Conservation (phyloP, 2,329 filamentous ascomycete species). For the Leptographium flavum region DNA sequence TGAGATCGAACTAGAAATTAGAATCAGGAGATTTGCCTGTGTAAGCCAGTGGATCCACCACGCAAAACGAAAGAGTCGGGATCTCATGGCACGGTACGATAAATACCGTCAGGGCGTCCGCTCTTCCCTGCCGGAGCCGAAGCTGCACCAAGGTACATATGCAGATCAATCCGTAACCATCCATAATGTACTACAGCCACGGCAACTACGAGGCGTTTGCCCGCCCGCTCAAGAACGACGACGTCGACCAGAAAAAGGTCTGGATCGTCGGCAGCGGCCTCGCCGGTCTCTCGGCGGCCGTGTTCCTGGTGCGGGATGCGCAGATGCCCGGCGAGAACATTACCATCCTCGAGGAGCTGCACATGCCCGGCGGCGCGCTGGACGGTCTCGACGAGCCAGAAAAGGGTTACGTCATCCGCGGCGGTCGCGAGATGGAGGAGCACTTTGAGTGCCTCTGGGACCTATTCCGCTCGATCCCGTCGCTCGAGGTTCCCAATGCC, state of each 20-base stretch:
- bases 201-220: constrained; percentile 13
- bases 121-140: background rate
- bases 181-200: constrained; percentile 16
- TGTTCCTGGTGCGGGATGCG: constrained; percentile 20
- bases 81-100: background rate
- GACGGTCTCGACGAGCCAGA: constrained; percentile 16
- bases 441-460: constrained; percentile 20
- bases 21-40: background rate
- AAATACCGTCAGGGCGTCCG: background rate
- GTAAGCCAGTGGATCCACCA: background rate
- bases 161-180: background rate
- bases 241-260: constrained; percentile 13
- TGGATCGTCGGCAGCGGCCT: constrained; percentile 23
- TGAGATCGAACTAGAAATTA: background rate
- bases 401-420: constrained; percentile 21
- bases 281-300: constrained; percentile 20
- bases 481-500: constrained; percentile 14
- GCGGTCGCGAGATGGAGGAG: constrained; percentile 19
- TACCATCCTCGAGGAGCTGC: constrained; percentile 20
- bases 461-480: constrained; percentile 17
- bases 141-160: background rate
- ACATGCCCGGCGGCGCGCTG: constrained; percentile 17
- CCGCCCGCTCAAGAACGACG: constrained; percentile 11
- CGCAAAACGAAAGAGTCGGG: no score
- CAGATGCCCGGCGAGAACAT: constrained; percentile 19